Evolutionary conservation across 2,329 filamentous ascomycete genomes (phyloP).

Genomic region (Paraconiothyrium brasiliense): DNA sequence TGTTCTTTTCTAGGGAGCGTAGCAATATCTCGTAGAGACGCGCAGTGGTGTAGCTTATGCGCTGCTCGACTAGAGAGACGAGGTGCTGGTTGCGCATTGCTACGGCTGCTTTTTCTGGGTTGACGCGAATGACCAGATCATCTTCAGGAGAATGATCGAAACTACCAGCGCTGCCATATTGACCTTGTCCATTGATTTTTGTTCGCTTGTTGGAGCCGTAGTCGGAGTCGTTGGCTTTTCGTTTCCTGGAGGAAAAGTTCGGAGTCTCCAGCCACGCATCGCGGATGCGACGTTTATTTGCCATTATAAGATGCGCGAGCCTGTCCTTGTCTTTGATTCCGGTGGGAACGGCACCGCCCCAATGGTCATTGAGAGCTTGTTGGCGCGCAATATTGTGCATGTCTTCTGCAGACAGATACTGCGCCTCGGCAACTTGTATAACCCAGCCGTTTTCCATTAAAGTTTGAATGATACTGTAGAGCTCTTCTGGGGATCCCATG

Average conservation of each 20-base stretch:
- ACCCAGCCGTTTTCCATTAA: constrained; percentile 73
- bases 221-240: constrained; percentile 26
- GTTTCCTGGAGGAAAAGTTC: constrained; percentile 31
- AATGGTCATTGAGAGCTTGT: constrained; percentile 65
- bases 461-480: constrained; percentile 55
- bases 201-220: constrained; percentile 42
- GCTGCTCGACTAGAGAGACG: constrained; percentile 74
- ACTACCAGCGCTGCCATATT: background rate
- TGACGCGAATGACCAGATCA: constrained; percentile 78
- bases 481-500: constrained; percentile 42
- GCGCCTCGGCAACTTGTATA: constrained; percentile 64
- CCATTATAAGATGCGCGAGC: constrained; percentile 65
- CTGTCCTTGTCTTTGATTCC: constrained; percentile 74
- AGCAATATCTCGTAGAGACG: constrained; percentile 81
- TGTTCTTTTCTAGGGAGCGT: constrained; percentile 72
- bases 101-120: constrained; percentile 85
- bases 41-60: constrained; percentile 77
- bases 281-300: constrained; percentile 63
- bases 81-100: constrained; percentile 82
- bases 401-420: constrained; percentile 66
- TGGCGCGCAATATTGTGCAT: constrained; percentile 67
- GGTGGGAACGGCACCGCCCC: constrained; percentile 61
- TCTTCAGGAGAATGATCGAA: constrained; percentile 59
- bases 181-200: constrained; percentile 36
- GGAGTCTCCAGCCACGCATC: constrained; percentile 49